These are phyloP conservation scores for Rosa rugosa DNA, from an alignment of 306 rosid species.

Conservation along the genomic window DNA sequence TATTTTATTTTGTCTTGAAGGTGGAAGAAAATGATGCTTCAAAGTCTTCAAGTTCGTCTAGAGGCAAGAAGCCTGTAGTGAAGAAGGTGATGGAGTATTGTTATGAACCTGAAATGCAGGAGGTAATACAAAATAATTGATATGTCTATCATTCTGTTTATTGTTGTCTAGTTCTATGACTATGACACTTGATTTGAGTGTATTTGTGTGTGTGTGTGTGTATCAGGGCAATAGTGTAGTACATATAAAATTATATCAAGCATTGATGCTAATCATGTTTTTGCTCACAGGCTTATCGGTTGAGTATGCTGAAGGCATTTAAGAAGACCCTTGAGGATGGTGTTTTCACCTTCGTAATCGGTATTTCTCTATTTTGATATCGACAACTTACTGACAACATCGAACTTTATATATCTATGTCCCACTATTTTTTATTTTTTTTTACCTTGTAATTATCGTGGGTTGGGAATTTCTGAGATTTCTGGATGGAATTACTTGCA, in stretches of 20 bases:
- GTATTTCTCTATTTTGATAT: constrained; percentile 43
- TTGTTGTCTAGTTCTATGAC: neutral
- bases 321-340: constrained; percentile 94
- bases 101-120: constrained; percentile 99
- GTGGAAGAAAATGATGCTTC: constrained; percentile 67
- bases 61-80: constrained; percentile 69
- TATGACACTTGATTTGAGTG: neutral
- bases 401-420: neutral
- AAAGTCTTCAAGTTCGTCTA: constrained; percentile 66
- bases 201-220: neutral
- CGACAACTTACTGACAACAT: constrained; percentile 11
- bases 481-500: constrained; percentile 39
- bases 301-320: constrained; percentile 97
- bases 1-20: constrained; percentile 35
- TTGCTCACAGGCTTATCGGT: constrained; percentile 74
- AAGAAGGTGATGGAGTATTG: constrained; percentile 96
- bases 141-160: neutral
- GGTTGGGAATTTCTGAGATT: constrained; percentile 26
- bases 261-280: constrained; percentile 14
- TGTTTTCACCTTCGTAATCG: constrained; percentile 85
- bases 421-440: neutral
- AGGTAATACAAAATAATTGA: constrained; percentile 45
- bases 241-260: neutral
- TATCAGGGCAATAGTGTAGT: neutral
- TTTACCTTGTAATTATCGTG: constrained; percentile 15